These are phyloP conservation scores for Talaromyces marneffei DNA, from an alignment of 2,329 filamentous ascomycete species.

Conservation along the genomic window DNA sequence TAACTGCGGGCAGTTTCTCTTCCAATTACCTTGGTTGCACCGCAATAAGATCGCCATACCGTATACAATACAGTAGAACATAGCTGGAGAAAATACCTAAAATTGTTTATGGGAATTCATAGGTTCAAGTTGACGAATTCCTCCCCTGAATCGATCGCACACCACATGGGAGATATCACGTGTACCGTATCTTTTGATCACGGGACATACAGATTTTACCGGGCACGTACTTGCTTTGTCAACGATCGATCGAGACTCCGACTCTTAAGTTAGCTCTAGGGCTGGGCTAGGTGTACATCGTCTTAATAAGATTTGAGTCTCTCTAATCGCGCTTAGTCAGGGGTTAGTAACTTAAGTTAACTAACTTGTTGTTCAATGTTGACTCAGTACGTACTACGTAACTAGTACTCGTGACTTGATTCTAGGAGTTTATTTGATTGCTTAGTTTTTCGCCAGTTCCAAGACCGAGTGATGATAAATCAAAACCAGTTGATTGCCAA, in stretches of 20 bases:
- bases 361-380: background rate
- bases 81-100: background rate
- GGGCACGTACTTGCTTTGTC: background rate
- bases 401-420: background rate
- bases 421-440: background rate
- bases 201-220: slow-evolving; percentile 1
- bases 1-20: no score
- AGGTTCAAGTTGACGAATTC: background rate
- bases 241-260: background rate
- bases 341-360: no score
- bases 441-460: background rate
- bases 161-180: background rate
- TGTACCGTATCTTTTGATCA: background rate
- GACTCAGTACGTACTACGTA: background rate
- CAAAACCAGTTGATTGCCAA: background rate
- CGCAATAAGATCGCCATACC: no score
- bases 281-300: background rate
- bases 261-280: no score
- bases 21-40: background rate
- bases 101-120: background rate
- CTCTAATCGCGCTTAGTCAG: background rate
- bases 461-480: background rate
- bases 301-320: background rate
- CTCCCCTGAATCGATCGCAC: background rate
- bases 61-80: no score